Base-by-base conservation (phyloP, 768 basidiomycete genomes). In the Scleroderma citrinum region DNA sequence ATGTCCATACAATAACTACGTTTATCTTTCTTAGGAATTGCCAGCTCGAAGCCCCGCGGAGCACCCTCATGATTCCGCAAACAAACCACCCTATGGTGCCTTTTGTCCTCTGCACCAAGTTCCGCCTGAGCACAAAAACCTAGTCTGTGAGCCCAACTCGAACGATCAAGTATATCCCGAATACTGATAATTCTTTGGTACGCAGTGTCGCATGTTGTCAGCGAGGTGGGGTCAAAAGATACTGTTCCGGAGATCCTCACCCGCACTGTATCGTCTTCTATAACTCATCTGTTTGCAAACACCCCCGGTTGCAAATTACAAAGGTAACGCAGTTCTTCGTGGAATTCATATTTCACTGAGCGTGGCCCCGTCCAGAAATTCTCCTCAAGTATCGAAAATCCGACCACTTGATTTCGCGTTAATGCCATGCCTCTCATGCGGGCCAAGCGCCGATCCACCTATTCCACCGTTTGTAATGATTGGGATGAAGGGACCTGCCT, bases 71-170 rank as follows among this genome's bases (percentile, higher is more conserved):
- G 1, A n/a, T 35, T n/a, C 5, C 34, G 34, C 5, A n/a, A 6
- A 16, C 24, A 36, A 35, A 16, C 46, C 53, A 20, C 30, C 21
- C 2, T 23, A 14, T 12, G 35, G 47, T 13, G 39, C 7, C 36
- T 23, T n/a, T 7, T 62, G 61, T 48, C 57, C 54, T 24, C 53
- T 57, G 36, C 39, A 50, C 38, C 11, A 38, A 30, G 53, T 63
- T 35, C 57, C 55, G 41, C 59, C 57, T 31, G 59, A 35, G 34
- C n/a, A 35, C 4, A 12, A 35, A 35, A 35, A 35, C 34, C 3
- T n/a, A 35, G 34, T n/a, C 12, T 35, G 34, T 35, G 13, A 35
- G 34, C 34, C 12, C 5, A 35, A 12, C n/a, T n/a, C 4, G 13
- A 35, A 35, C 4, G 5, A 13, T n/a, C 49, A 16, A 44, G 44